Conservation (phyloP, 768 basidiomycete genomes). For the Serpula lacrymans region DNA sequence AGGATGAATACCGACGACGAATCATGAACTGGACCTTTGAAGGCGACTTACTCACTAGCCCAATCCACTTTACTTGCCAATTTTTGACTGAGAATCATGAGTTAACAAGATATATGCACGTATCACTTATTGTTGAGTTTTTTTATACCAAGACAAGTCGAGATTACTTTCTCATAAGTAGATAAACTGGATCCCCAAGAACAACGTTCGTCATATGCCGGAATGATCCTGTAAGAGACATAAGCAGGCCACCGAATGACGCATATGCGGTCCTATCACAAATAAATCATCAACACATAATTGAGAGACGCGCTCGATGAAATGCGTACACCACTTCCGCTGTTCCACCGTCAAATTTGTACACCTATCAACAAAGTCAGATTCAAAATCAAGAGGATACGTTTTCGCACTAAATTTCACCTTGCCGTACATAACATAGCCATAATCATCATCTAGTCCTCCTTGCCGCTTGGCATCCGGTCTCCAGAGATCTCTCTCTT, state of each 20-base stretch:
- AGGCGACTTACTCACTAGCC: no score
- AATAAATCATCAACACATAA: constrained; percentile 3
- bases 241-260: constrained; percentile 92
- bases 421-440: constrained; percentile 99
- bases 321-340: constrained; percentile 80
- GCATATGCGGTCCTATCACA: constrained; percentile 82
- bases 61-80: no score
- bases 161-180: constrained; percentile 82
- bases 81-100: no score
- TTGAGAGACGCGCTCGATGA: background rate
- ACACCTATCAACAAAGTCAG: constrained; percentile 63
- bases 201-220: constrained; percentile 91
- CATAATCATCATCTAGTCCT: constrained; percentile 92
- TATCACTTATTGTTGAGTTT: no score
- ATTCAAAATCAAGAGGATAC: background rate
- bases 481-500: constrained; percentile 79
- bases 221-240: constrained; percentile 91
- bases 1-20: no score
- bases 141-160: no score
- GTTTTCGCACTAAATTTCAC: constrained; percentile 35
- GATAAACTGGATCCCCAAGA: constrained; percentile 88
- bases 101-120: no score
- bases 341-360: constrained; percentile 90
- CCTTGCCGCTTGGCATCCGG: constrained; percentile 78
- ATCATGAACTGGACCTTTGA: no score